These are phyloP conservation scores for Colletotrichum noveboracense DNA, from an alignment of 2,329 filamentous ascomycete species.

Conservation along the genomic window DNA sequence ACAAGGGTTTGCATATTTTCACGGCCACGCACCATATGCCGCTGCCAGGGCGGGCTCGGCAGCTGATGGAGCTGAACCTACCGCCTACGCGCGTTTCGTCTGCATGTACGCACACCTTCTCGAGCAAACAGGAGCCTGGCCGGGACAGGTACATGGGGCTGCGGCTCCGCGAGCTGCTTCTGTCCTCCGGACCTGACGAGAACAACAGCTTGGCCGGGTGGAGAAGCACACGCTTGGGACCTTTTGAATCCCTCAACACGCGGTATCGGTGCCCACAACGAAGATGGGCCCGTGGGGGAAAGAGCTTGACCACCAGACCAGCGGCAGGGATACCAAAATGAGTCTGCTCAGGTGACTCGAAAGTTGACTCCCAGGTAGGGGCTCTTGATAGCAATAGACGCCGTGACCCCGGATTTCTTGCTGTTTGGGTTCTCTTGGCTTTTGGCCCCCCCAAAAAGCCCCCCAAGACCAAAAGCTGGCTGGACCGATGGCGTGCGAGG, in stretches of 20 bases:
- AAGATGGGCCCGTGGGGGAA: slow-evolving; percentile 16
- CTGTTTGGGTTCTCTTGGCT: background rate
- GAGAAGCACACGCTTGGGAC: background rate
- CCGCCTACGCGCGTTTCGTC: background rate
- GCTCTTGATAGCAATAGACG: background rate
- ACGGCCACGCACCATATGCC: background rate
- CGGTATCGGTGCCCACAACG: slow-evolving; percentile 13
- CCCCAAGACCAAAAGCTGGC: background rate
- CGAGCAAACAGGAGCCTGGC: background rate
- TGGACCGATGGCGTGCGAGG: slow-evolving; percentile 14
- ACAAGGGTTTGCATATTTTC: background rate
- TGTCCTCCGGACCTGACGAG: background rate
- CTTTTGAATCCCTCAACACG: background rate
- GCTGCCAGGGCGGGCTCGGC: slow-evolving; percentile 9
- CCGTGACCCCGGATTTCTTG: slow-evolving; percentile 12
- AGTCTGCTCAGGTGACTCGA: slow-evolving; percentile 18
- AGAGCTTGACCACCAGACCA: background rate
- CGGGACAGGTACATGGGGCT: background rate
- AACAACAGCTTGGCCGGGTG: background rate
- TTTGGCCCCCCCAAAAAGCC: background rate
- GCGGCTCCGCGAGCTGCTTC: slow-evolving; percentile 8
- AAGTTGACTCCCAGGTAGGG: slow-evolving; percentile 10
- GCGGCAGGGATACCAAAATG: slow-evolving; percentile 6
- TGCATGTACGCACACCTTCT: background rate
- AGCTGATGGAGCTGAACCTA: slow-evolving; percentile 8